A percentile compares a stretch with the other conserved stretches of the same genome.
These are phyloP conservation scores for Eutrema heterophyllum DNA, from an alignment of 345 rosid genomes.

Conservation along the genomic window DNA sequence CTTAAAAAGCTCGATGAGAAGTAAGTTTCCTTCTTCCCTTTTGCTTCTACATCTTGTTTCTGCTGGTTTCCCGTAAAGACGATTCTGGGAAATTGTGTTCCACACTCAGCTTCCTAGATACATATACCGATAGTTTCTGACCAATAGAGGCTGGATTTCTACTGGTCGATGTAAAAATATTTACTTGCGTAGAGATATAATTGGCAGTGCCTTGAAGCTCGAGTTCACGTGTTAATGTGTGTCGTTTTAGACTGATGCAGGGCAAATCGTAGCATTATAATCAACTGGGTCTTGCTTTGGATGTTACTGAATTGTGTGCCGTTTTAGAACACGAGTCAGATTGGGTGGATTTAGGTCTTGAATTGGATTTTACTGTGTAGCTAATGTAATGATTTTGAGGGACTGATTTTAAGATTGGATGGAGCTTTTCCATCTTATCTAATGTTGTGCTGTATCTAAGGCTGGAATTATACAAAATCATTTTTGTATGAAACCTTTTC, in stretches of 20 bases:
- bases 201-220: background rate
- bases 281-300: background rate
- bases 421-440: background rate
- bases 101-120: background rate
- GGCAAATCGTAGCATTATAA: background rate
- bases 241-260: background rate
- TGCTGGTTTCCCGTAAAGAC: background rate
- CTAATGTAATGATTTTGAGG: background rate
- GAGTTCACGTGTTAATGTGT: background rate
- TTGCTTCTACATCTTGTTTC: background rate
- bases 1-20: constrained; percentile 86
- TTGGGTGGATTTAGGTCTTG: background rate
- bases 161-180: background rate
- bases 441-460: background rate
- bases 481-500: too few relatives aligned
- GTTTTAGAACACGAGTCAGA: background rate
- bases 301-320: background rate
- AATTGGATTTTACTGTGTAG: constrained; percentile 4
- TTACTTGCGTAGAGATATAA: background rate
- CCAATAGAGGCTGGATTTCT: background rate
- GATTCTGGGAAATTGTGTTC: background rate
- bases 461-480: background rate
- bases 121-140: background rate
- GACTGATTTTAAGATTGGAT: background rate
- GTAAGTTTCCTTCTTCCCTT: constrained; percentile 40